Conservation (phyloP, 202 grass and related monocot species). For the Panicum hallii region DNA sequence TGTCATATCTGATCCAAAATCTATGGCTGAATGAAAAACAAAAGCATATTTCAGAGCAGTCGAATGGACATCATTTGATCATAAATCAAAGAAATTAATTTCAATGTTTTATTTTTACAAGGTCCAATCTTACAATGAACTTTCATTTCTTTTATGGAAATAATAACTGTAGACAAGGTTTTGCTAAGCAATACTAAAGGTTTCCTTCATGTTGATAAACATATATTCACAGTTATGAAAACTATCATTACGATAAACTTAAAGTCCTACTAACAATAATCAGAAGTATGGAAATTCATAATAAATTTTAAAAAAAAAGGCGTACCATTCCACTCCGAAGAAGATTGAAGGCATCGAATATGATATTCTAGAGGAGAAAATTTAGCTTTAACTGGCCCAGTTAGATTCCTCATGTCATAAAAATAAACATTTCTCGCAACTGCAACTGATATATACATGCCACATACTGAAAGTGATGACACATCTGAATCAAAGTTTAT, state of each 20-base stretch:
- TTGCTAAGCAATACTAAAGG: background rate
- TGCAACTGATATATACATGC: slow-evolving; percentile 61
- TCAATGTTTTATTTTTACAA: background rate
- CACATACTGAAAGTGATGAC: slow-evolving; percentile 65
- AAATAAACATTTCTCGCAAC: slow-evolving; percentile 54
- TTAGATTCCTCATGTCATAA: slow-evolving; percentile 73
- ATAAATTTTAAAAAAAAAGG: background rate
- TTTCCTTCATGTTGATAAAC: background rate
- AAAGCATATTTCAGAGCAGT: background rate
- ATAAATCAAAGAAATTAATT: slow-evolving; percentile 12
- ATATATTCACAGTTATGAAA: background rate
- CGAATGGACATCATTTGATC: background rate
- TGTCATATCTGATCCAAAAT: background rate
- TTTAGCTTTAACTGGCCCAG: slow-evolving; percentile 52
- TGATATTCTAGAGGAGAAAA: slow-evolving; percentile 52
- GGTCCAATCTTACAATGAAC: background rate
- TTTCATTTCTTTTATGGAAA: background rate
- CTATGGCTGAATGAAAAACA: background rate
- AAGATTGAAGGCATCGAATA: slow-evolving; percentile 64
- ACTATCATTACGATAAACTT: background rate
- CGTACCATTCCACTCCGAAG: slow-evolving; percentile 61
- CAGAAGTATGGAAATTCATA: slow-evolving; percentile 8
- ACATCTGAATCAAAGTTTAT: slow-evolving; percentile 52
- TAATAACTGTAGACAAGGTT: background rate
- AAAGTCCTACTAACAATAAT: slow-evolving; percentile 18